Percentiles rank a stretch among this genome's conserved stretches.
Evolutionary conservation across 2,329 filamentous ascomycete species (phyloP).

Genomic region (Uncinocarpus reesii): DNA sequence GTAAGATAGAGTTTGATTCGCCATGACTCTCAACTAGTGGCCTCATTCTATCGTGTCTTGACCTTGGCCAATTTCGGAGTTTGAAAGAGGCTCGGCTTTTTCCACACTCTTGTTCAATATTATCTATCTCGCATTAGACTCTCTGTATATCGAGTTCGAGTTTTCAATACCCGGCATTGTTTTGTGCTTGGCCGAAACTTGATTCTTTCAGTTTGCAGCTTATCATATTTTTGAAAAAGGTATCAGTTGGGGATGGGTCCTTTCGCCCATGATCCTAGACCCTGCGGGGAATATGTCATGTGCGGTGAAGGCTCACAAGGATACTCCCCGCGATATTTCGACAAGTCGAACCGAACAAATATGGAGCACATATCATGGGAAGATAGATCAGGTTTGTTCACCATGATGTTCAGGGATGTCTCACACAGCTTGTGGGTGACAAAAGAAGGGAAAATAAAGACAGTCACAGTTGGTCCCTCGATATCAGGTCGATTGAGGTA

Average conservation of each 20-base stretch:
- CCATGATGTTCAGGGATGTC: conserved; percentile 3
- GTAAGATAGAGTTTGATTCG: conserved; percentile 8
- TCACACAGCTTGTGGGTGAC: not conserved
- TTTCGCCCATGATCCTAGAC: conserved; percentile 3
- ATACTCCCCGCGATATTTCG: conserved; percentile 6
- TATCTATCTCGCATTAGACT: not conserved
- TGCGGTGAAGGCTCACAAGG: not conserved
- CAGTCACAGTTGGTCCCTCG: not conserved
- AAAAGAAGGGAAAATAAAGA: not conserved
- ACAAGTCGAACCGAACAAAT: conserved; percentile 8
- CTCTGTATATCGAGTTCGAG: not conserved
- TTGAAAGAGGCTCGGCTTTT: not conserved
- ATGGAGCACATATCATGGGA: not conserved
- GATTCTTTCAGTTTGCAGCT: not conserved
- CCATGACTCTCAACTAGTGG: not conserved
- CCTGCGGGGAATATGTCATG: conserved; percentile 9
- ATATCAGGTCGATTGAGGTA: not conserved
- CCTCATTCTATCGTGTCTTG: not conserved
- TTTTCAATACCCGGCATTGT: not conserved
- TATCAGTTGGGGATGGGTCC: conserved; percentile 7
- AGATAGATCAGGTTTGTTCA: not conserved
- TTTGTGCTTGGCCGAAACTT: conserved; percentile 1
- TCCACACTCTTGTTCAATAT: not conserved
- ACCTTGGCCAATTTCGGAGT: not conserved
- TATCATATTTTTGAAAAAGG: not conserved